Base-by-base conservation (phyloP, 2,329 filamentous ascomycete species). In the Paecilomyces sp. region DNA sequence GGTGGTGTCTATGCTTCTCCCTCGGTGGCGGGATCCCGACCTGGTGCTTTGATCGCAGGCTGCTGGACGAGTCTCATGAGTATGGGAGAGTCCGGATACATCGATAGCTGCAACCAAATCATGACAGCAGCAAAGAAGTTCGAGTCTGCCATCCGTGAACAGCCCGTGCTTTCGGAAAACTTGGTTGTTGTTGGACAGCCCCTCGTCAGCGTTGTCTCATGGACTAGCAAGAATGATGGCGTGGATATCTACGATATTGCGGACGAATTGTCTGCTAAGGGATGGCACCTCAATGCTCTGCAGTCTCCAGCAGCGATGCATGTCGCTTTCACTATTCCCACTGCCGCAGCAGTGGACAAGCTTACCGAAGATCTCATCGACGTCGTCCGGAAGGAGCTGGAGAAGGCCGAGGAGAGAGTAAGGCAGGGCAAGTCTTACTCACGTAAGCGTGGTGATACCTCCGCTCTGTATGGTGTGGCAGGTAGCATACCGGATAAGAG, bases 1-100 rank as follows among this genome's bases (percentile, higher is more conserved):
- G 94, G 94, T 61, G 94, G 94, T 68, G 92, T 99, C 8, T 99
- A 99, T 75, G 94, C 92, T 50, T 96, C 90, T 1, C 94, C 94
- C 0, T 90, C 89, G 4, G 90, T 97, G 57, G 93, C 94, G 0
- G 94, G 94, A 5, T 96, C 91, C 1, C 87, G 94, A 0, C 93
- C 94, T 0, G 94, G 94, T 54, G 92, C 94, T 1, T 82, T 99
- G 59, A 99, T 99, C 65, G 94, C 94, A 1, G 93, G 90, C 55
- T 96, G 92, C 81, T 99, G 95, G 94, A 88, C 92, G 1, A 91
- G 87, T 74, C 81, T 99, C 70, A 92, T 99, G 88, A 85, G 82
- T 57, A 85, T 95, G 31, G 94, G 94, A 63, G 91, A 96, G 75
- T 80, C 84, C 30, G 94, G 94, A 4, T 99, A 99, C 76, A 83